A percentile compares a stretch with the other conserved stretches of the same genome.
Evolutionary conservation across 257 asterid genomes (phyloP).

Genomic region (Solanum lycopersicoides): DNA sequence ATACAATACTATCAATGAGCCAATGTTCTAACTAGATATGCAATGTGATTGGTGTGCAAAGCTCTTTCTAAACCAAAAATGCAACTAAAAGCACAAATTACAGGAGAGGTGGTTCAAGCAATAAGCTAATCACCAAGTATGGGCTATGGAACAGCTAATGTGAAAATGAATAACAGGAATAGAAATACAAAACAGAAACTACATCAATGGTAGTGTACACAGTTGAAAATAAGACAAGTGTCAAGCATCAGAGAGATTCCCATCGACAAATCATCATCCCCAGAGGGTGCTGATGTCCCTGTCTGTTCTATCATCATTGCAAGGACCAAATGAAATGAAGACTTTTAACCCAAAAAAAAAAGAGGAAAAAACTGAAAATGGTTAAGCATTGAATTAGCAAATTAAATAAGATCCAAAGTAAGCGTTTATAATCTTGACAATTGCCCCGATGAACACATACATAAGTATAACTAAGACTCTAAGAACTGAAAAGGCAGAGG

Average conservation of each 20-base stretch:
- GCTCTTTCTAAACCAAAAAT: neutral
- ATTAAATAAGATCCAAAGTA: neutral
- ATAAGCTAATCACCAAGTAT: no score
- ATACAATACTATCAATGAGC: neutral
- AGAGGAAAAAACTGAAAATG: neutral
- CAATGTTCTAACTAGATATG: neutral
- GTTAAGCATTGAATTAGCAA: neutral
- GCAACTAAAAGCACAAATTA: neutral
- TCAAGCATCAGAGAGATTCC: constrained; percentile 76
- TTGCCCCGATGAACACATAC: neutral
- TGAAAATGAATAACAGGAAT: neutral
- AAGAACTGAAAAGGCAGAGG: neutral
- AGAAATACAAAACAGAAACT: neutral
- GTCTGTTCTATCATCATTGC: constrained; percentile 62
- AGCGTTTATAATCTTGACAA: neutral
- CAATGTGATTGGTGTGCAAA: neutral
- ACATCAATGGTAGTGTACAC: neutral
- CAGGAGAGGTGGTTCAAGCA: neutral
- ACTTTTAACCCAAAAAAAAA: no score
- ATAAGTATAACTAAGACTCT: neutral
- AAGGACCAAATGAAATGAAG: neutral
- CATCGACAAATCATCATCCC: constrained; percentile 48
- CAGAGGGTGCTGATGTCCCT: constrained; percentile 62
- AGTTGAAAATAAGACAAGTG: neutral
- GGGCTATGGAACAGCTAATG: neutral